Evolutionary conservation across 2,329 filamentous ascomycete species (phyloP).

Genomic region (Fusarium euwallaceae): DNA sequence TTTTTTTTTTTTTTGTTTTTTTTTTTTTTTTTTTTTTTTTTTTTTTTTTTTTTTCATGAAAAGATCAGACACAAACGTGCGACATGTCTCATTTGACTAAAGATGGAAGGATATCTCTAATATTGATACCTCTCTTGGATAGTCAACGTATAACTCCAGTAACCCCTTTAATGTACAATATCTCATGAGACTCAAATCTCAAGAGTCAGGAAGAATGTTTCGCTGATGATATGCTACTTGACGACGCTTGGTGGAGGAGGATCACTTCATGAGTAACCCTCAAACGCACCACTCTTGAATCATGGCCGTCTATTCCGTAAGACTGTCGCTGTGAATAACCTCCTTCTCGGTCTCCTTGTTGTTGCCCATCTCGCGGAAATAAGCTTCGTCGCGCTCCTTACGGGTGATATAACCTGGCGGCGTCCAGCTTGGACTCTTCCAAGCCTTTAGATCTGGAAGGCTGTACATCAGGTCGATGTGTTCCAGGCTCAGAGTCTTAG

Average conservation of each 20-base stretch:
- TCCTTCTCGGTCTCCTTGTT: slow-evolving; percentile 14
- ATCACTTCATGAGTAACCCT: not conserved
- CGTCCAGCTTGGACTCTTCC: slow-evolving; percentile 68
- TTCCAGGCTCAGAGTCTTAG: slow-evolving; percentile 72
- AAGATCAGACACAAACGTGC: not conserved
- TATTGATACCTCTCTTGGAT: not conserved
- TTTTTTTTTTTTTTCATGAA: not conserved
- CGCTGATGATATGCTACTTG: not conserved
- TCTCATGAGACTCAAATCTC: not conserved
- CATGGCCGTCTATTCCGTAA: not conserved
- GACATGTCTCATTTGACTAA: not conserved
- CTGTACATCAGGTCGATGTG: slow-evolving; percentile 79
- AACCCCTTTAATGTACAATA: not conserved
- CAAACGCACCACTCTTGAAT: not conserved
- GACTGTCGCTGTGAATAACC: slow-evolving; percentile 5
- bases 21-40: not conserved
- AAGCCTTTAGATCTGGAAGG: slow-evolving; percentile 66
- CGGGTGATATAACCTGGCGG: slow-evolving; percentile 56
- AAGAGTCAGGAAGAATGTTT: not conserved
- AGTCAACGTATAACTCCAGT: not conserved
- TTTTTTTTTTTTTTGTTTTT: no score
- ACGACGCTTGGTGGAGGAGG: not conserved
- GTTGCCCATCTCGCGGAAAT: slow-evolving; percentile 31
- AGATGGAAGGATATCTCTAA: not conserved
- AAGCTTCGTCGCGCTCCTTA: slow-evolving; percentile 49